A percentile compares a stretch with the other conserved stretches of the same genome.
Conservation (phyloP, 2,329 filamentous ascomycete genomes). For the Aspergillus clavatus region DNA sequence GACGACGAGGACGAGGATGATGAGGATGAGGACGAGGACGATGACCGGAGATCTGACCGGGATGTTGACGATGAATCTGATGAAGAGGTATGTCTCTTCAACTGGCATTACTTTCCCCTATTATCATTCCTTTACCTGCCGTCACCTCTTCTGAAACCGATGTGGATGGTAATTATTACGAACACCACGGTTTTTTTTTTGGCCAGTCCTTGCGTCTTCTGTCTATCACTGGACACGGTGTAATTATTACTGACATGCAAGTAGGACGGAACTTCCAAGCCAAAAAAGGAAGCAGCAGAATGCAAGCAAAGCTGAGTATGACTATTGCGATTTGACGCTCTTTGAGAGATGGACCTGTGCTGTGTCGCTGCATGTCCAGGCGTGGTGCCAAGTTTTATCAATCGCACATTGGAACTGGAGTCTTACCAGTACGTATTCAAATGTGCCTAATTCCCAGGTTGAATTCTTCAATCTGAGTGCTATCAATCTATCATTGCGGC, state of each 20-base stretch:
- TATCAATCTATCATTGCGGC: background rate
- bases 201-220: background rate
- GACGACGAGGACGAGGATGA: slow-evolving; percentile 94
- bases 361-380: background rate
- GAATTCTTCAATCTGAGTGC: background rate
- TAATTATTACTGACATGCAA: slow-evolving; percentile 18
- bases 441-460: background rate
- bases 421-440: background rate
- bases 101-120: background rate
- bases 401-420: background rate
- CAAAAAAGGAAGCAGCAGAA: slow-evolving; percentile 89
- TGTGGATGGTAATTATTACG: background rate
- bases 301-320: slow-evolving; percentile 85
- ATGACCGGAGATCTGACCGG: slow-evolving; percentile 64
- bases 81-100: slow-evolving; percentile 41
- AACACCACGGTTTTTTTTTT: background rate
- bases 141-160: background rate
- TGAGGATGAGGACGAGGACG: slow-evolving; percentile 78
- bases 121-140: background rate
- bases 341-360: background rate
- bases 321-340: background rate
- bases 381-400: background rate
- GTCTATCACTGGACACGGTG: background rate
- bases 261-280: slow-evolving; percentile 83
- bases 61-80: slow-evolving; percentile 61